phyloP scores from a whole-genome alignment of 2,329 filamentous ascomycete genomes.

The Pestalotiopsis sp. region DNA sequence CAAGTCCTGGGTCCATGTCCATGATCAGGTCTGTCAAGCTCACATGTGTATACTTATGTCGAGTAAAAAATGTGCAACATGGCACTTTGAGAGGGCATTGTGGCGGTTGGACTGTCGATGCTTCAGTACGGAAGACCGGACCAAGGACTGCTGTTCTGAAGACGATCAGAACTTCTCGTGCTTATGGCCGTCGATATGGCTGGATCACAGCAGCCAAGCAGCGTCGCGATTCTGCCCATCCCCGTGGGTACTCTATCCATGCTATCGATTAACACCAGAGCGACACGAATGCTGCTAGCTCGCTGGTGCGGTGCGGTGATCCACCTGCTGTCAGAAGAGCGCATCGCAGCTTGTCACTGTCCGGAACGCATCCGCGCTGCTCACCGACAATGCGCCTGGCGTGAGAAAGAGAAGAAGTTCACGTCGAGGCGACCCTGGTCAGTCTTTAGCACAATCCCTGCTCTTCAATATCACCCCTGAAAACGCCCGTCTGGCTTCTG shows the following conservation, averaged over 20 bases:
- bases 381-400: not conserved
- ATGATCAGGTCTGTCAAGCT: not conserved
- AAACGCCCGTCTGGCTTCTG: not conserved
- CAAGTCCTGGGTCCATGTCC: not conserved
- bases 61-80: not conserved
- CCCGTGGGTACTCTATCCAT: not conserved
- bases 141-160: no score
- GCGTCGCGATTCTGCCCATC: not conserved
- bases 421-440: not conserved
- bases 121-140: not conserved
- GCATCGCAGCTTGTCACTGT: not conserved
- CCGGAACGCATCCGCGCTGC: slow-evolving; percentile 6
- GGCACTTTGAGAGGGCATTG: not conserved
- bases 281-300: not conserved
- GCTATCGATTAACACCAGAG: not conserved
- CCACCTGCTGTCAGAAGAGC: slow-evolving; percentile 1
- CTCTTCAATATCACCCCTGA: slow-evolving; percentile 5
- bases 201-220: no score
- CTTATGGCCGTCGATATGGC: no score
- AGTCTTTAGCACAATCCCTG: not conserved
- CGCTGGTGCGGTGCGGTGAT: not conserved
- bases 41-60: not conserved
- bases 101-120: not conserved
- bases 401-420: not conserved
- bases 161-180: no score